Percentiles rank a stretch among this genome's conserved stretches.
These are phyloP conservation scores for Solanum microdontum DNA, from an alignment of 257 asterid species.

Conservation along the genomic window DNA sequence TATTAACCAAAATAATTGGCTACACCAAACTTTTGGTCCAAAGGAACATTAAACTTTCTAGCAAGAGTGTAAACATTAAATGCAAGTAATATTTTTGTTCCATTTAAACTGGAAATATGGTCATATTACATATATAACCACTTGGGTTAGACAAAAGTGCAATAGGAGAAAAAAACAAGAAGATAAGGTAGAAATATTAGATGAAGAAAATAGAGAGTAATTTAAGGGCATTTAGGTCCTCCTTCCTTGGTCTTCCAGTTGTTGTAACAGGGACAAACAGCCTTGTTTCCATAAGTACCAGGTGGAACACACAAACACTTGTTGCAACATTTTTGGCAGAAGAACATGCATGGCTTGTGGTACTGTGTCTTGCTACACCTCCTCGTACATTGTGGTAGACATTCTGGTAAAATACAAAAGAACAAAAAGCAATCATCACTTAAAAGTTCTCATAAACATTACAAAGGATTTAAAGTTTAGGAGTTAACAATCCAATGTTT, in stretches of 20 bases:
- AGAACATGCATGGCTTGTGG: conserved; percentile 29
- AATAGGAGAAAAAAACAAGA: background rate
- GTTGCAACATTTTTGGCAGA: conserved; percentile 49
- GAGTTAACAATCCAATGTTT: background rate
- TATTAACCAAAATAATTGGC: background rate
- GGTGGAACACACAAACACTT: conserved; percentile 63
- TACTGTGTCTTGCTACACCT: conserved; percentile 37
- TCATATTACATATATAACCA: background rate
- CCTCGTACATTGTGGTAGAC: conserved; percentile 20
- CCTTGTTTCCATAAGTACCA: conserved; percentile 50
- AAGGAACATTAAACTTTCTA: background rate
- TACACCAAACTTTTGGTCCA: background rate
- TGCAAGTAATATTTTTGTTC: background rate
- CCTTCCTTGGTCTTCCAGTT: conserved; percentile 60
- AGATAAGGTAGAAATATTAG: background rate
- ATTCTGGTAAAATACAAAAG: conserved; percentile 18
- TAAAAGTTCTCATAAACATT: background rate
- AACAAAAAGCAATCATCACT: background rate
- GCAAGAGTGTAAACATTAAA: background rate
- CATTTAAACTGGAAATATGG: background rate
- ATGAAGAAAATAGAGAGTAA: background rate
- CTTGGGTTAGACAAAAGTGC: background rate
- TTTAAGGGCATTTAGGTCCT: conserved; percentile 52
- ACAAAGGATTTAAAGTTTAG: background rate
- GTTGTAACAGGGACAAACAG: conserved; percentile 27